Base-by-base conservation (phyloP, 2,329 filamentous ascomycete genomes). In the Nothophoma quercina region DNA sequence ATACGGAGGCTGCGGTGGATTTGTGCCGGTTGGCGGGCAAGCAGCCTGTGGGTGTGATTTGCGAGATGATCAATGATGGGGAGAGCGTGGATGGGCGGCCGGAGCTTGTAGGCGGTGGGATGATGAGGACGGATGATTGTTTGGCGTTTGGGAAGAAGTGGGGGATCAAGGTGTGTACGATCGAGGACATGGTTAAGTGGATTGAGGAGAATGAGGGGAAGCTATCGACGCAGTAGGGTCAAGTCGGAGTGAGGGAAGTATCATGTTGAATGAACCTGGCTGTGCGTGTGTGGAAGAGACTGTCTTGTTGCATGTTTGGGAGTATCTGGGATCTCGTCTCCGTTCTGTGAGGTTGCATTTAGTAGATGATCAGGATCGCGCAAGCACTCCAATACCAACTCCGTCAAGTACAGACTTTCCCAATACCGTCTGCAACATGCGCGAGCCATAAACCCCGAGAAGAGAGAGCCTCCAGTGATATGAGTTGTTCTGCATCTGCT, bases 1-100 rank as follows among this genome's bases (percentile, higher is more conserved):
- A 99, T 75, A 99, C 95, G 9, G 95, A 99, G 81, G 95, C 95
- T 1, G 91, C 89, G 8, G 85, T 96, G 4, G 95, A 99, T 74
- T 87, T 99, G 71, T 97, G 93, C 74, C 81, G 88, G 42, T 77
- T 99, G 53, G 88, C 93, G 1, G 92, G 92, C 1, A 93, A 74
- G 52, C 75, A 78, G 56, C 82, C 83, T 42, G 93, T 88, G 1
- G 91, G 85, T 29, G 93, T 91, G 19, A 98, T 98, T 69, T 91
- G 89, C 65, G 95, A 99, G 80, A 78, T 99, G 56, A 91, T 99
- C 35, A 90, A 93, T 59, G 92, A 96, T 64, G 93, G 93, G 1
- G 85, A 85, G 58, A 84, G 87, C 73, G 83, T 91, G 3, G 78
- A 80, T 10, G 92, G 91, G 0, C 81, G 82, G 67, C 83, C 91